Evolutionary conservation across 73 alveolate species (phyloP).

Genomic region (Symbiodinium natans): DNA sequence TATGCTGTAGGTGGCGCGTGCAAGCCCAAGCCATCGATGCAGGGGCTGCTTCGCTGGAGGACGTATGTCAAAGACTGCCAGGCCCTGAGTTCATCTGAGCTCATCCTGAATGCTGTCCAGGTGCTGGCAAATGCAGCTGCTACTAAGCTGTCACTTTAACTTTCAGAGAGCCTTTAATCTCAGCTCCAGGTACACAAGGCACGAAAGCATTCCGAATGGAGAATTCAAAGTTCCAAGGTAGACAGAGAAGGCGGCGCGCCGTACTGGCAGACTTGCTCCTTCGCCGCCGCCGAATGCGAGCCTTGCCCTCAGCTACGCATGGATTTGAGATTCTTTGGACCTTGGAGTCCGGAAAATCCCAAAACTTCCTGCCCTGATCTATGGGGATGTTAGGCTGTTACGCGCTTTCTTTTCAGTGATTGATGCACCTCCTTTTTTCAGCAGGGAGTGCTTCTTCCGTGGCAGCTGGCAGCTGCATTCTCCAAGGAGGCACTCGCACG

Average conservation of each 20-base stretch:
- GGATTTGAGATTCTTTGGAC: too few species aligned
- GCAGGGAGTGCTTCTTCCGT: conserved; percentile 55
- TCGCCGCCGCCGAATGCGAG: conserved; percentile 37
- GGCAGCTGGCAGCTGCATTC: conserved; percentile 56
- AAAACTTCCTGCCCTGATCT: not conserved
- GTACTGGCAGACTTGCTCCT: conserved; percentile 42
- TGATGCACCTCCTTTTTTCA: too few species aligned
- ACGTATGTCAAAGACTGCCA: conserved; percentile 14
- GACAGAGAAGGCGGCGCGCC: conserved; percentile 8
- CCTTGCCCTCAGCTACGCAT: not conserved
- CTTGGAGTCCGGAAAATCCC: not conserved
- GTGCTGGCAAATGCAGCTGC: not conserved
- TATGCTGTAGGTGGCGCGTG: too few species aligned
- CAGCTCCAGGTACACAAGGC: not conserved
- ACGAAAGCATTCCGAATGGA: too few species aligned
- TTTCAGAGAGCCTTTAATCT: not conserved
- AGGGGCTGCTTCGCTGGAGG: conserved; percentile 85
- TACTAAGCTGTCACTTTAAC: not conserved
- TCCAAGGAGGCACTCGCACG: not conserved
- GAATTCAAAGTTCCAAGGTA: not conserved
- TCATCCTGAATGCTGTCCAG: too few species aligned
- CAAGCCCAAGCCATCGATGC: not conserved
- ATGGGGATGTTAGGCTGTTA: not conserved
- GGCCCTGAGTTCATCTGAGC: not conserved
- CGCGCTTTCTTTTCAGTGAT: too few species aligned